Evolutionary conservation across 2,329 filamentous ascomycete genomes (phyloP).

Genomic region (Scedosporium minutisporum): DNA sequence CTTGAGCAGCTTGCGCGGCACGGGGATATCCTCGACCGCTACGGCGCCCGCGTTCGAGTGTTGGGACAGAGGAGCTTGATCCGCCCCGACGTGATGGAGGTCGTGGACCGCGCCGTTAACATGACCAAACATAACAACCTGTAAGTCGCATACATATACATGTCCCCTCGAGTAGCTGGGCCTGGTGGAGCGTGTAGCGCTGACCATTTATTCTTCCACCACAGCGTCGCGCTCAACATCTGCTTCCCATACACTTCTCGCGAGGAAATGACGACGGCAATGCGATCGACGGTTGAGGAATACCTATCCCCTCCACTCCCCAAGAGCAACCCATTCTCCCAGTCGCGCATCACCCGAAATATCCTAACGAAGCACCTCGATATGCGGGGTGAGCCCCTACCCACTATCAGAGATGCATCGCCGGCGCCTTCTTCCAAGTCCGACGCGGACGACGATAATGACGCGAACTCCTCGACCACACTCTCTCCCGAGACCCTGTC

Average conservation of each 20-base stretch:
- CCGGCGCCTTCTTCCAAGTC: slow-evolving; percentile 34
- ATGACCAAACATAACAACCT: slow-evolving; percentile 81
- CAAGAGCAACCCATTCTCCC: slow-evolving; percentile 68
- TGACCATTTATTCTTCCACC: not conserved
- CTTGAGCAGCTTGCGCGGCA: slow-evolving; percentile 85
- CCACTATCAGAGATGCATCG: slow-evolving; percentile 40
- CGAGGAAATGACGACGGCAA: slow-evolving; percentile 86
- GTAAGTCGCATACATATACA: slow-evolving; percentile 29
- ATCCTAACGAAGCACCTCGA: slow-evolving; percentile 61
- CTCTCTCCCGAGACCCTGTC: slow-evolving; percentile 44
- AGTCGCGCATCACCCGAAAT: slow-evolving; percentile 76
- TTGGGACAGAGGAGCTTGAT: slow-evolving; percentile 78
- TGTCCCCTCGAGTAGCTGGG: not conserved
- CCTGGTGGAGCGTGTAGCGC: not conserved
- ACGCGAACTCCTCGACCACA: slow-evolving; percentile 49
- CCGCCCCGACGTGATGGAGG: slow-evolving; percentile 76
- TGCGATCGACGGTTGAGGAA: slow-evolving; percentile 78
- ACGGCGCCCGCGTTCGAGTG: slow-evolving; percentile 78
- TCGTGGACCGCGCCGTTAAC: slow-evolving; percentile 76
- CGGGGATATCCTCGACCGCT: slow-evolving; percentile 84
- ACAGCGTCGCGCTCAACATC: slow-evolving; percentile 64
- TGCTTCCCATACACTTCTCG: slow-evolving; percentile 97
- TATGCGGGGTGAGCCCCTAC: slow-evolving; percentile 30
- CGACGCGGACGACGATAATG: slow-evolving; percentile 39
- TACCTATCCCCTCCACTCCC: slow-evolving; percentile 61